phyloP scores from a whole-genome alignment of 805 yeast species.

The Grigorovia transvaalensis region DNA sequence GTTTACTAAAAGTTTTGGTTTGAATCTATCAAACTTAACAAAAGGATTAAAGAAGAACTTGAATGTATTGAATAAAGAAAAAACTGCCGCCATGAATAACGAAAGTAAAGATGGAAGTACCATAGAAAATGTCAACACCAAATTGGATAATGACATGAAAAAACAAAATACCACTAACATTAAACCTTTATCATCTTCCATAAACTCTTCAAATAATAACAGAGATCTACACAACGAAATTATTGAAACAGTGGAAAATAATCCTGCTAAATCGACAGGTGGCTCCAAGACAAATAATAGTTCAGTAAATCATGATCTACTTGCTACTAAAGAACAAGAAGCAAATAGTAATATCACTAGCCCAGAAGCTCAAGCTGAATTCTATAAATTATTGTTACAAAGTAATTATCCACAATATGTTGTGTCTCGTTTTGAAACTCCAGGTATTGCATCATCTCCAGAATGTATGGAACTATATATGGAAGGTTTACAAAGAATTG shows the following conservation, averaged over 20 bases:
- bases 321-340: conserved; percentile 65
- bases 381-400: conserved; percentile 62
- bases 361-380: conserved; percentile 68
- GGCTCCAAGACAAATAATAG: not conserved
- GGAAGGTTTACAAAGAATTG: conserved; percentile 70
- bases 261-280: not conserved
- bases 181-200: not conserved
- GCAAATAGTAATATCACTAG: conserved; percentile 71
- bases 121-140: not conserved
- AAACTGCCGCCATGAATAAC: not conserved
- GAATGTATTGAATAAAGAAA: not conserved
- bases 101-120: not conserved
- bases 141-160: not conserved
- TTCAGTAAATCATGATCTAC: conserved; percentile 25
- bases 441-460: conserved; percentile 76
- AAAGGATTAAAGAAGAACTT: not conserved
- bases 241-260: not conserved
- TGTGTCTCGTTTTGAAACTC: conserved; percentile 86
- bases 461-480: conserved; percentile 73
- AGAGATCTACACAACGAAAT: not conserved
- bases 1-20: not conserved
- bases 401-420: conserved; percentile 93
- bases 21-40: not conserved
- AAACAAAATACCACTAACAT: not conserved
- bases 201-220: not conserved